Base-by-base conservation (phyloP, 2,329 filamentous ascomycete genomes). In the Stemphylium vesicarium region DNA sequence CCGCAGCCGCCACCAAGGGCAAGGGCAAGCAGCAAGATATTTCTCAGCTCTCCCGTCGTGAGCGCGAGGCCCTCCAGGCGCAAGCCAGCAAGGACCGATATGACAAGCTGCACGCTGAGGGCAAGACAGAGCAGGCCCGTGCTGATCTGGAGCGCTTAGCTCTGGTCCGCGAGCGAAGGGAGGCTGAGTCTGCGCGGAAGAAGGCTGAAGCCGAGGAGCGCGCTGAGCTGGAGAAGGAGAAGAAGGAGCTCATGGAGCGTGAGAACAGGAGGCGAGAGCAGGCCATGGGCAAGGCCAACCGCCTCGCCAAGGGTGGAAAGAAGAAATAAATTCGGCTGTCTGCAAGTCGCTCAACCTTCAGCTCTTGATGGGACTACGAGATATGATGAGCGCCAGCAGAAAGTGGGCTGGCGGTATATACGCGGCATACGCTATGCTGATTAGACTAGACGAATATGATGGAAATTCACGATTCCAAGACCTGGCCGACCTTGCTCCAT, bases 41-140 rank as follows among this genome's bases (percentile, higher is more conserved):
- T n/a, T 75, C 74, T 22, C 85, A 89, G 72, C 77, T 91, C 41
- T 87, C 84, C 33, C 82, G 88, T 44, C 82, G 86, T 26, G 88
- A 91, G 79, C 80, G 87, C 16, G 88, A 98, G 80, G 90, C 93
- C 2, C 71, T 95, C 31, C 90, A 96, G 79, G 93, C 93, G 1
- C 88, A 89, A 60, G 90, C 94, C 74, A 92, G 91, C 26, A 93
- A 92, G 76, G 93, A 96, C 81, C 85, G 88, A 64, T 97, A 96
- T 73, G 85, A 92, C 81, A 96, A 96, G 79, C 77, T 97, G 68
- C 94, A 97, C 71, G 91, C 92, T 53, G 90, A 92, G 72, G 94
- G 94, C 70, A 98, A 98, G 86, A 98, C 95, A 39, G 95, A 99
- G 57, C 91, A 97, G 82, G 93, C 94, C 42, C 89, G 91, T 75